A percentile compares a stretch with the other conserved stretches of the same genome.
Evolutionary conservation across 2,329 filamentous ascomycete species (phyloP).

Genomic region (Metarhizium guizhouense): DNA sequence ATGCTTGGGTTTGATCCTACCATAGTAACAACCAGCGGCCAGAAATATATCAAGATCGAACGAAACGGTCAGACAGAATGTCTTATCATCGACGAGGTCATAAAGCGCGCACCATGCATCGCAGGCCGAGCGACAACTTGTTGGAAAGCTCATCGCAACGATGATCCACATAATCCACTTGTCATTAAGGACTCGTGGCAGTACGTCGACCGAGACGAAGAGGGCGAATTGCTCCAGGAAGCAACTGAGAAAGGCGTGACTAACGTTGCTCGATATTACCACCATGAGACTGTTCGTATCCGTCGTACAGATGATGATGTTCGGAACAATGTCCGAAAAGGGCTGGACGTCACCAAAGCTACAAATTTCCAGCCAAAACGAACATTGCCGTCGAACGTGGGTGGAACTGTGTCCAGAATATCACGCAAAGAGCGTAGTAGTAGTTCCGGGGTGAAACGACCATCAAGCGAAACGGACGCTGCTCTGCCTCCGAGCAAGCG

Average conservation of each 20-base stretch:
- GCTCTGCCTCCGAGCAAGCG: slow-evolving; percentile 21
- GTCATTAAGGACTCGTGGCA: slow-evolving; percentile 40
- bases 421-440: not conserved
- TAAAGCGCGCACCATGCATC: slow-evolving; percentile 24
- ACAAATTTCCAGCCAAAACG: slow-evolving; percentile 6
- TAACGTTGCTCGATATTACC: slow-evolving; percentile 33
- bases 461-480: slow-evolving; percentile 17
- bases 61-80: slow-evolving; percentile 26
- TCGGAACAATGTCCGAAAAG: slow-evolving; percentile 20
- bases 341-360: slow-evolving; percentile 21
- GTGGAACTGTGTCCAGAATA: not conserved
- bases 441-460: slow-evolving; percentile 14
- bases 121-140: slow-evolving; percentile 33
- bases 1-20: slow-evolving; percentile 35
- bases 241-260: slow-evolving; percentile 22
- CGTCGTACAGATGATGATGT: slow-evolving; percentile 24
- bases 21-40: slow-evolving; percentile 18
- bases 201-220: slow-evolving; percentile 19
- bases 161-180: slow-evolving; percentile 20
- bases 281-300: slow-evolving; percentile 31
- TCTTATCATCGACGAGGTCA: slow-evolving; percentile 27
- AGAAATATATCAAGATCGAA: slow-evolving; percentile 30
- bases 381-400: too few relatives aligned
- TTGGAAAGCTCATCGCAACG: slow-evolving; percentile 32
- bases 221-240: slow-evolving; percentile 29